These are phyloP conservation scores for Candida suzukii DNA, from an alignment of 805 yeast genomes.

Conservation along the genomic window DNA sequence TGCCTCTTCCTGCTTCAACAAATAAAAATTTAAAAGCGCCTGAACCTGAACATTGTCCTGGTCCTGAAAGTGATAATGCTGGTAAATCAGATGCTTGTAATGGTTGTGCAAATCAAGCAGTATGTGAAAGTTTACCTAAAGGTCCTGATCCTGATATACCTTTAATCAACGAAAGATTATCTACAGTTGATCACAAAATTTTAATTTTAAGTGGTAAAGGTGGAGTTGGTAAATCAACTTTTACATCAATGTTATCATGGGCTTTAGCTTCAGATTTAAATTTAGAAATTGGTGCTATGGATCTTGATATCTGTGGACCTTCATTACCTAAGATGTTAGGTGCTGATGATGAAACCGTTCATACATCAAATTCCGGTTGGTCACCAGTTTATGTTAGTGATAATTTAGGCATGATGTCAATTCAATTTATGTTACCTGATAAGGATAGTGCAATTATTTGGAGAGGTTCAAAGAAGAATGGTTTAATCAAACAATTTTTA, in stretches of 20 bases:
- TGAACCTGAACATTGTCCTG: conserved; percentile 98
- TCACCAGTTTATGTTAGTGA: conserved; percentile 95
- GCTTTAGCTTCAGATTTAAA: conserved; percentile 80
- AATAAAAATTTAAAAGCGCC: conserved; percentile 43
- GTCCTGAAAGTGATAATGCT: conserved; percentile 90
- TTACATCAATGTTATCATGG: conserved; percentile 95
- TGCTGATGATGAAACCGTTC: conserved; percentile 77
- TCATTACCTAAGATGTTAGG: conserved; percentile 94
- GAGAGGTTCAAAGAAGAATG: conserved; percentile 96
- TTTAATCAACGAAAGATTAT: conserved; percentile 58
- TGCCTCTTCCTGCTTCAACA: conserved; percentile 2
- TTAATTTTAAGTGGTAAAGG: conserved; percentile 79
- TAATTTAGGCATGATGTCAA: conserved; percentile 91
- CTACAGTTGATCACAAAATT: conserved; percentile 67
- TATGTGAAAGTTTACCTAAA: conserved; percentile 81
- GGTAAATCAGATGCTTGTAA: conserved; percentile 91
- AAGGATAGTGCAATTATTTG: conserved; percentile 91
- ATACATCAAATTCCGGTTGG: conserved; percentile 90
- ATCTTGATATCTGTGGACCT: conserved; percentile 96
- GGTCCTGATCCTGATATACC: conserved; percentile 96
- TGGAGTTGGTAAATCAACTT: conserved; percentile 97
- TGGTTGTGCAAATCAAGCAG: conserved; percentile 90
- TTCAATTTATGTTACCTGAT: conserved; percentile 90
- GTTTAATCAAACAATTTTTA: conserved; percentile 85
- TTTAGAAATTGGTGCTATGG: conserved; percentile 93